A percentile compares a stretch with the other conserved stretches of the same genome.
Conservation (phyloP, 768 basidiomycete species). For the Sistotremastrum suecicum region DNA sequence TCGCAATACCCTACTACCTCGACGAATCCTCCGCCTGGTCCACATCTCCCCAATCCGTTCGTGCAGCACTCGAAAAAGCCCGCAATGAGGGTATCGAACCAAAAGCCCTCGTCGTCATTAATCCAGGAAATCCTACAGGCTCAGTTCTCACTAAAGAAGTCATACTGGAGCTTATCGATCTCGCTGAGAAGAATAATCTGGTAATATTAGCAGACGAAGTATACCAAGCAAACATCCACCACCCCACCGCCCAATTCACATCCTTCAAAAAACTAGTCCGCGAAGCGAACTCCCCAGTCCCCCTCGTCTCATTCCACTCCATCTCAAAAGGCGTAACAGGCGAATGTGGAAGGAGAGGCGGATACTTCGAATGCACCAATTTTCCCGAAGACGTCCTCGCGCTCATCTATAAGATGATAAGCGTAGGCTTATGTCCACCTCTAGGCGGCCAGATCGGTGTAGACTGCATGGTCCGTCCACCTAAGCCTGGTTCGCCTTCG, state of each 20-base stretch:
- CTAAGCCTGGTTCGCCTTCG: conserved; percentile 57
- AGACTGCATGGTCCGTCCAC: conserved; percentile 88
- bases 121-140: conserved; percentile 97
- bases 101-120: conserved; percentile 91
- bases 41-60: conserved; percentile 56
- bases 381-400: conserved; percentile 63
- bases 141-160: conserved; percentile 59
- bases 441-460: conserved; percentile 87
- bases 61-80: conserved; percentile 52
- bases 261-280: conserved; percentile 87
- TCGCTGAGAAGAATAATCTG: conserved; percentile 76
- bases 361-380: conserved; percentile 91
- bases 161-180: conserved; percentile 59
- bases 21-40: conserved; percentile 76
- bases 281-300: conserved; percentile 50
- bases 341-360: conserved; percentile 94
- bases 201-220: conserved; percentile 96
- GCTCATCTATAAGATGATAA: conserved; percentile 93
- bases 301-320: conserved; percentile 92
- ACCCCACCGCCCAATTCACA: conserved; percentile 59
- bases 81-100: conserved; percentile 43
- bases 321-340: conserved; percentile 94
- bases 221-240: conserved; percentile 91
- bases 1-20: conserved; percentile 77
- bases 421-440: conserved; percentile 80